Conservation (phyloP, 2,329 filamentous ascomycete genomes). For the Scortechinia acanthostroma region DNA sequence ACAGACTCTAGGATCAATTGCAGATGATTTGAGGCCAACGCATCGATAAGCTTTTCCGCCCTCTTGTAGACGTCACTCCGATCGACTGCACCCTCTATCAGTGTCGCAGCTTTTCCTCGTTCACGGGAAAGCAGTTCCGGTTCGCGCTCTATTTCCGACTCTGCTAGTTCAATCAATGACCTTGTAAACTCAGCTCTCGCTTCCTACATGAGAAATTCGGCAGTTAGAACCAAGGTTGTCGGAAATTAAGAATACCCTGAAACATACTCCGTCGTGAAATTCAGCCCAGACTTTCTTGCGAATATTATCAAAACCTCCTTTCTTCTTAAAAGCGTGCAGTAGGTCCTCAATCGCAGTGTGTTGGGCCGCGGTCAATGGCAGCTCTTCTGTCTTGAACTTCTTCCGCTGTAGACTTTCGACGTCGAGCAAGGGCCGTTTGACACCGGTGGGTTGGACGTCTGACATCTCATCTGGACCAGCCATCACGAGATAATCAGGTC, state of each 20-base stretch:
- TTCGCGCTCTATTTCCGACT: conserved; percentile 54
- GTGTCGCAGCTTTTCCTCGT: conserved; percentile 49
- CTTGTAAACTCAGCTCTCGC: conserved; percentile 40
- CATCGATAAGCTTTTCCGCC: conserved; percentile 44
- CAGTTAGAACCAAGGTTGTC: neutral
- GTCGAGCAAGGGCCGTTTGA: conserved; percentile 18
- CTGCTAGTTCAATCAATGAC: conserved; percentile 43
- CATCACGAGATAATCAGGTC: conserved; percentile 18
- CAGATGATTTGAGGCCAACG: conserved; percentile 42
- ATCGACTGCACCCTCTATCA: conserved; percentile 58
- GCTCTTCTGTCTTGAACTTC: conserved; percentile 51
- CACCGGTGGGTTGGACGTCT: conserved; percentile 12
- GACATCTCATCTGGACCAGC: conserved; percentile 10
- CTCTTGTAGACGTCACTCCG: conserved; percentile 53
- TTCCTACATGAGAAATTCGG: conserved; percentile 23
- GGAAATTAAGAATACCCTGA: neutral
- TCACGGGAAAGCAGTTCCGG: conserved; percentile 52
- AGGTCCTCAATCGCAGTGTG: conserved; percentile 51
- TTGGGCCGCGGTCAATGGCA: conserved; percentile 50
- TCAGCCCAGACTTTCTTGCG: conserved; percentile 53
- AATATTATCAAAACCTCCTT: conserved; percentile 55
- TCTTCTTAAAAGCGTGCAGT: conserved; percentile 58
- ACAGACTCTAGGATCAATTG: conserved; percentile 41
- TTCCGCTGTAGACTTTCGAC: conserved; percentile 29
- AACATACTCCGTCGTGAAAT: conserved; percentile 41